phyloP scores from a whole-genome alignment of 176 grass and related monocot species.

The Tillandsia fasciculata region DNA sequence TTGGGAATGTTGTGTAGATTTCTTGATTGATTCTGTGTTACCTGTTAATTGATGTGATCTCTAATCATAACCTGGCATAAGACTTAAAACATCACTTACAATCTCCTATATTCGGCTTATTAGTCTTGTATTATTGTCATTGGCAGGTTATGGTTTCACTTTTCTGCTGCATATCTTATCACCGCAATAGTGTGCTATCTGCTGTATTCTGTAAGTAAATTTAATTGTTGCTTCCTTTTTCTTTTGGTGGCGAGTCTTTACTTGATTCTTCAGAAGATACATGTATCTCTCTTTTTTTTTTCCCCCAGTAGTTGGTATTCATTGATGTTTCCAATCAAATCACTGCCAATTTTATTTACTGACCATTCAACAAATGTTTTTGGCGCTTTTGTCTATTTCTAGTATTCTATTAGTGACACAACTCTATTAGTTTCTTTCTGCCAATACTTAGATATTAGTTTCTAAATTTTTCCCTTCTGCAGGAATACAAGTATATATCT shows the following conservation, averaged over 20 bases:
- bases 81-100: not conserved
- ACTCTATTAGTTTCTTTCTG: not conserved
- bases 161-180: constrained; percentile 75
- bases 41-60: not conserved
- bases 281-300: not conserved
- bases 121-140: constrained; percentile 4
- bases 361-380: not conserved
- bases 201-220: constrained; percentile 68
- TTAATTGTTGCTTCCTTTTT: not conserved
- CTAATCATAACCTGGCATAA: not conserved
- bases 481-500: constrained; percentile 88
- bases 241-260: not conserved
- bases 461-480: constrained; percentile 20
- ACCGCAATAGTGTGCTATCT: constrained; percentile 77
- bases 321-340: not conserved
- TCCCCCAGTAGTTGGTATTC: not conserved
- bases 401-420: not conserved
- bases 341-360: not conserved
- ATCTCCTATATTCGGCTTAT: not conserved
- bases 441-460: not conserved
- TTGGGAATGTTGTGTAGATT: no score
- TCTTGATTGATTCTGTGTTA: not conserved
- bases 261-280: not conserved
- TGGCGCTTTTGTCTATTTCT: not conserved
- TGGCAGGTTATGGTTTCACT: constrained; percentile 96